These are phyloP conservation scores for Lentinula novae-zelandiae DNA, from an alignment of 1,284 basidiomycete genomes.

Conservation along the genomic window DNA sequence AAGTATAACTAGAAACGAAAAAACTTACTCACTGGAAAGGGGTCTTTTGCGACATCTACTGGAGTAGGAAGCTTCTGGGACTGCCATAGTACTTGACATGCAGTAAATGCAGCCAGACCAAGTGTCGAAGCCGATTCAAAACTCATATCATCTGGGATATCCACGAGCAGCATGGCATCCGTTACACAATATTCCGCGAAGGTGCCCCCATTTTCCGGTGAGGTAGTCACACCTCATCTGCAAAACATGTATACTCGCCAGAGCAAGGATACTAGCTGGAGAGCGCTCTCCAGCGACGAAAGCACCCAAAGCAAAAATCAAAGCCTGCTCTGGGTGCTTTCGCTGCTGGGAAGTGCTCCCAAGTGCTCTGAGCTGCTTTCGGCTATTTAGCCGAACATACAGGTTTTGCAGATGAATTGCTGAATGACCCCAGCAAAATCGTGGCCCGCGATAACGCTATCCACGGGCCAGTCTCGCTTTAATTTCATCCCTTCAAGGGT, in stretches of 20 bases:
- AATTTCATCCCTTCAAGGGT: constrained; percentile 13
- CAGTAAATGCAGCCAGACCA: constrained; percentile 16
- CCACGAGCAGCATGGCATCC: constrained; percentile 22
- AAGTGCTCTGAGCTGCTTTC: no score
- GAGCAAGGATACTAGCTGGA: no score
- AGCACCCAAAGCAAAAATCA: no score
- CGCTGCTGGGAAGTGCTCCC: no score
- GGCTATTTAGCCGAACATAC: no score
- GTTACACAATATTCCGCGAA: constrained; percentile 31
- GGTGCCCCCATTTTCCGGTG: constrained; percentile 24
- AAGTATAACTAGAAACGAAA: no score
- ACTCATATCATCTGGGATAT: constrained; percentile 24
- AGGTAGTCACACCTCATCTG: no score
- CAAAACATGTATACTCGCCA: no score
- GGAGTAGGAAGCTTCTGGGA: constrained; percentile 22
- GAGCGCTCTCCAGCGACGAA: no score
- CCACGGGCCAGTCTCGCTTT: neutral
- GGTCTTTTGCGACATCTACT: constrained; percentile 12
- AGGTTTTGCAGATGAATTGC: no score
- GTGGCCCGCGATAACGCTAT: constrained; percentile 5
- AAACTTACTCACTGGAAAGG: constrained; percentile 16
- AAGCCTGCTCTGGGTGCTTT: no score
- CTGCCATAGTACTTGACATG: constrained; percentile 26
- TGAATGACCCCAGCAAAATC: constrained; percentile 16
- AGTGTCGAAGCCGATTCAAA: constrained; percentile 25